These are phyloP conservation scores for Ustilago bromivora DNA, from an alignment of 1,284 basidiomycete species.

Conservation along the genomic window DNA sequence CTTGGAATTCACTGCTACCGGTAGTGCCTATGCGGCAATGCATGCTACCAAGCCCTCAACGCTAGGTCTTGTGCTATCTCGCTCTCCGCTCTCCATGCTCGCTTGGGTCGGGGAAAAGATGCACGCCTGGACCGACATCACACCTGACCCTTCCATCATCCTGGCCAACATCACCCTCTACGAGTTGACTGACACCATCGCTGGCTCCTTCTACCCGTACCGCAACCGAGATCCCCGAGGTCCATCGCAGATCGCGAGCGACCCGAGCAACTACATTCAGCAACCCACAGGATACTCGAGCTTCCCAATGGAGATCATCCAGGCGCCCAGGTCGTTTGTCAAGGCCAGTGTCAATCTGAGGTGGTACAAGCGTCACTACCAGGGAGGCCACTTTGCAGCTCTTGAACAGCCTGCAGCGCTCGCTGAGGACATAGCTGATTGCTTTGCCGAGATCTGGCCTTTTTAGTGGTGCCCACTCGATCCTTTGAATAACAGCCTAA, in stretches of 20 bases:
- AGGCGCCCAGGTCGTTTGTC: constrained; percentile 69
- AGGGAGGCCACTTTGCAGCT: constrained; percentile 69
- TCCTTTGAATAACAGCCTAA: background rate
- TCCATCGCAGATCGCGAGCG: constrained; percentile 14
- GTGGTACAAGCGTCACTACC: constrained; percentile 68
- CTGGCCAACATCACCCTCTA: constrained; percentile 70
- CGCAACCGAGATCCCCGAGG: constrained; percentile 65
- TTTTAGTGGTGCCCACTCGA: constrained; percentile 1
- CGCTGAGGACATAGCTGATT: constrained; percentile 64
- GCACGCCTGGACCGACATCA: constrained; percentile 70
- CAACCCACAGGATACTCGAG: constrained; percentile 71
- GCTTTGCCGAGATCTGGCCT: constrained; percentile 52
- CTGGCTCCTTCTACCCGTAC: constrained; percentile 71
- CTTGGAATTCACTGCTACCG: constrained; percentile 49
- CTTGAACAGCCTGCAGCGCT: constrained; percentile 71
- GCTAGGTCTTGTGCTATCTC: constrained; percentile 69
- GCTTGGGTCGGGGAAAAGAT: constrained; percentile 72
- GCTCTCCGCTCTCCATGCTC: constrained; percentile 70
- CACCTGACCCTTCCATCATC: constrained; percentile 54
- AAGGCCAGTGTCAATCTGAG: constrained; percentile 67
- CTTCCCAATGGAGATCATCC: constrained; percentile 70
- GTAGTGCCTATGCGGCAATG: constrained; percentile 59
- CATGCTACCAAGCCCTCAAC: constrained; percentile 70
- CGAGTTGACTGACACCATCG: constrained; percentile 71
- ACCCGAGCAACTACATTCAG: constrained; percentile 55